phyloP scores from a whole-genome alignment of 257 asterid species.

The Mentha longifolia region DNA sequence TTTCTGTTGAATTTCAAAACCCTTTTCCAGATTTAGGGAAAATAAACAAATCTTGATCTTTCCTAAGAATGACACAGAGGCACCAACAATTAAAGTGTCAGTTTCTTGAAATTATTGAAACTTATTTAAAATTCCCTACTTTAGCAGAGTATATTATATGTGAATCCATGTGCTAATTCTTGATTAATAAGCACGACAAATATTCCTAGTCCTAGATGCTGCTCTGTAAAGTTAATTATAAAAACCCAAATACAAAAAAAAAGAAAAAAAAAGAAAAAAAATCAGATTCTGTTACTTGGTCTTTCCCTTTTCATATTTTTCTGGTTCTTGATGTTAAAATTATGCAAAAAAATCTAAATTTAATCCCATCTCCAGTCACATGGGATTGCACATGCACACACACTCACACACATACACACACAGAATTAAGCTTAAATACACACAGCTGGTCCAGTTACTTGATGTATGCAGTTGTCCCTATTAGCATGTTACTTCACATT shows the following conservation, averaged over 20 bases:
- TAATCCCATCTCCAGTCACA: slow-evolving; percentile 30
- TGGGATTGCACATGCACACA: slow-evolving; percentile 39
- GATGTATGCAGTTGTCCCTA: slow-evolving; percentile 36
- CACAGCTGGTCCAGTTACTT: slow-evolving; percentile 35
- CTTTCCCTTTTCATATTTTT: slow-evolving; percentile 6
- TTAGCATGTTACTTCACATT: slow-evolving; percentile 34
- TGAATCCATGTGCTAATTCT: slow-evolving; percentile 33
- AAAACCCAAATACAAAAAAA: too few species aligned
- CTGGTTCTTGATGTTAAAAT: background rate
- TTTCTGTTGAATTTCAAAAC: background rate
- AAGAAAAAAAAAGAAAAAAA: too few species aligned
- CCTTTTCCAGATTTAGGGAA: background rate
- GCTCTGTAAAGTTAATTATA: slow-evolving; percentile 27
- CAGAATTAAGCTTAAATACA: slow-evolving; percentile 16
- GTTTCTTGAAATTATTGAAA: slow-evolving; percentile 13
- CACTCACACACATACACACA: background rate
- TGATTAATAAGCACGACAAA: slow-evolving; percentile 15
- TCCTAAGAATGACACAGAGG: slow-evolving; percentile 19
- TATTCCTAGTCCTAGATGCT: slow-evolving; percentile 30
- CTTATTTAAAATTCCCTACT: background rate
- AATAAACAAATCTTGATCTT: background rate
- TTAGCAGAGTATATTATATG: slow-evolving; percentile 3
- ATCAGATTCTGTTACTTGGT: slow-evolving; percentile 14
- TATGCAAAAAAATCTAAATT: background rate
- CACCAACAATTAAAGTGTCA: slow-evolving; percentile 21